These are phyloP conservation scores for Coemansia sp. DNA, from an alignment of 192 early-diverging fungal species.

Conservation along the genomic window DNA sequence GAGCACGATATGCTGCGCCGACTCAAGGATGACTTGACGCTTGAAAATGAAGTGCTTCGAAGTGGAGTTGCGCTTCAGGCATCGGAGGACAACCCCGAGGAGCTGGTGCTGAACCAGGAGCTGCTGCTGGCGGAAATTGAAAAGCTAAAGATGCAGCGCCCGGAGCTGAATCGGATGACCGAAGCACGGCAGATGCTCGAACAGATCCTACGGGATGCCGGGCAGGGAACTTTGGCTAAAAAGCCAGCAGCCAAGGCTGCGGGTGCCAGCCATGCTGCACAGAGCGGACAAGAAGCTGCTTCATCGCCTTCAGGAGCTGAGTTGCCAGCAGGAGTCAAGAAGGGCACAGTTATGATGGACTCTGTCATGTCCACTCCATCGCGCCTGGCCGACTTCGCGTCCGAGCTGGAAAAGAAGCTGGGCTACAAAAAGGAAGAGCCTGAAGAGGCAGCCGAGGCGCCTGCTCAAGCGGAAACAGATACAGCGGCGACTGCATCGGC, in stretches of 20 bases:
- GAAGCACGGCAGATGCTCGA: conserved; percentile 51
- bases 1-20: conserved; percentile 55
- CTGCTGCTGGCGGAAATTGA: conserved; percentile 51
- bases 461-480: neutral
- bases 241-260: conserved; percentile 5
- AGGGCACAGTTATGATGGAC: conserved; percentile 52
- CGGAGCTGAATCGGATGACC: conserved; percentile 49
- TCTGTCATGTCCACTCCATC: conserved; percentile 40
- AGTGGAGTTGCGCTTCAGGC: conserved; percentile 44
- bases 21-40: conserved; percentile 43
- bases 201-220: conserved; percentile 39
- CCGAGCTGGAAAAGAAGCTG: conserved; percentile 50
- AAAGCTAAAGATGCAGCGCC: conserved; percentile 43
- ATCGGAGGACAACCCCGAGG: conserved; percentile 23
- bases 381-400: conserved; percentile 44
- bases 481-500: neutral
- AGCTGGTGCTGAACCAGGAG: conserved; percentile 42
- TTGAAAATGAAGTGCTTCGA: conserved; percentile 54
- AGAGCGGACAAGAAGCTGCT: neutral
- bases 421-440: conserved; percentile 14
- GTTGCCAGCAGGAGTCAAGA: conserved; percentile 34
- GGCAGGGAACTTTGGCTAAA: conserved; percentile 31
- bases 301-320: neutral
- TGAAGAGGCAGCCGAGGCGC: neutral
- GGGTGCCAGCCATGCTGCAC: neutral